Evolutionary conservation across 2,329 filamentous ascomycete genomes (phyloP).

Genomic region (Lasiodiplodia hormozganensis): DNA sequence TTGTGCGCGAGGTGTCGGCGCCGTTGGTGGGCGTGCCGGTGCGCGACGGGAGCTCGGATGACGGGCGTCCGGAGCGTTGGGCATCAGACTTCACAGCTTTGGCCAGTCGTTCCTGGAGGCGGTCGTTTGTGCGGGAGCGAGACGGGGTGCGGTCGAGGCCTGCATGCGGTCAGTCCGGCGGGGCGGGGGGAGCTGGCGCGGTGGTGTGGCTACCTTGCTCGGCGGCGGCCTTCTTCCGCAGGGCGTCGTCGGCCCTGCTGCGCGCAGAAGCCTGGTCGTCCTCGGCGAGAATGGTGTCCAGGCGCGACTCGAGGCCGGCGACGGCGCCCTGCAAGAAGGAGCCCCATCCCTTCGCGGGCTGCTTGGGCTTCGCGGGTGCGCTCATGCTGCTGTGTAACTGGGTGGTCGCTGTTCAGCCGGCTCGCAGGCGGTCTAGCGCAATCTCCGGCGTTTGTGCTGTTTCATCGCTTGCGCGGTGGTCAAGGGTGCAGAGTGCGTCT

Average conservation of each 20-base stretch:
- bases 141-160: constrained; percentile 69
- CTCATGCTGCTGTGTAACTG: constrained; percentile 32
- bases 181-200: not conserved
- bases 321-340: constrained; percentile 85
- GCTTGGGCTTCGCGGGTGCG: constrained; percentile 33
- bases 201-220: constrained; percentile 40
- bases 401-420: not conserved
- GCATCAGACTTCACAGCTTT: constrained; percentile 78
- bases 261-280: constrained; percentile 64
- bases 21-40: constrained; percentile 59
- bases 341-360: constrained; percentile 46
- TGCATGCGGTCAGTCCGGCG: constrained; percentile 39
- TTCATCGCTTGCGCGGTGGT: constrained; percentile 27
- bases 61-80: constrained; percentile 55
- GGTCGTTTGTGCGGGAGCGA: constrained; percentile 71
- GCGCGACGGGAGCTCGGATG: constrained; percentile 59
- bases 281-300: constrained; percentile 91
- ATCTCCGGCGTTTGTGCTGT: constrained; percentile 30
- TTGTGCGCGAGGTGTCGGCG: constrained; percentile 51
- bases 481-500: constrained; percentile 21
- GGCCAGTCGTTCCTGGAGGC: constrained; percentile 87
- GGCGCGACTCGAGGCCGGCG: constrained; percentile 88
- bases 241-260: constrained; percentile 48
- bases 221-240: constrained; percentile 40
- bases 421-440: constrained; percentile 23